Conservation (phyloP, 2,329 filamentous ascomycete genomes). For the Hypocreales sp. region DNA sequence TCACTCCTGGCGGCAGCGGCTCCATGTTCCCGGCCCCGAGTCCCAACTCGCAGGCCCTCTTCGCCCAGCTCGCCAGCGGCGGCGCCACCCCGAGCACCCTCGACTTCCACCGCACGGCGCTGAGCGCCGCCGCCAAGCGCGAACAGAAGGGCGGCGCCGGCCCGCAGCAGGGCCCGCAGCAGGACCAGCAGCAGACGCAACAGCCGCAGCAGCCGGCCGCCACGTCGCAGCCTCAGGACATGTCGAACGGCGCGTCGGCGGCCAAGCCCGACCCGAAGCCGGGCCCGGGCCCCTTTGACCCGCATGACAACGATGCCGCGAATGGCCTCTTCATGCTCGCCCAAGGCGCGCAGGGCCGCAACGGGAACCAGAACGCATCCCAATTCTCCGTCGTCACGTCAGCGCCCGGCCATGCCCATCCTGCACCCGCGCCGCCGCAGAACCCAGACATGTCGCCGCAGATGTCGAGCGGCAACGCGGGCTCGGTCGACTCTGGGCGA, state of each 20-base stretch:
- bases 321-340: conserved; percentile 90
- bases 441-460: conserved; percentile 31
- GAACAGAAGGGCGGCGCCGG: conserved; percentile 25
- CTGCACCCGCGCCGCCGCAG: conserved; percentile 19
- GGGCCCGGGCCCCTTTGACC: conserved; percentile 55
- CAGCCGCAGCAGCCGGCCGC: conserved; percentile 18
- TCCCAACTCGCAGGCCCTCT: conserved; percentile 71
- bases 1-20: conserved; percentile 87
- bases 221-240: conserved; percentile 42
- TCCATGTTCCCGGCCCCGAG: conserved; percentile 94
- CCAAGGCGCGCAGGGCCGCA: conserved; percentile 52
- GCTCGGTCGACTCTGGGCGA: conserved; percentile 28
- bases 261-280: conserved; percentile 35
- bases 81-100: conserved; percentile 79
- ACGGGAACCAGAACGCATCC: conserved; percentile 34
- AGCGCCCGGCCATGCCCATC: conserved; percentile 33
- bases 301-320: conserved; percentile 87
- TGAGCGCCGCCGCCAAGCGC: conserved; percentile 59
- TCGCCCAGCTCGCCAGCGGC: conserved; percentile 63
- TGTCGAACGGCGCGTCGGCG: conserved; percentile 20
- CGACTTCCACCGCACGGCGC: conserved; percentile 87
- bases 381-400: conserved; percentile 28
- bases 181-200: conserved; percentile 20
- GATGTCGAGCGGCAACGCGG: conserved; percentile 31
- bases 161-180: conserved; percentile 15